phyloP scores from a whole-genome alignment of 306 rosid genomes.

The Hippophae gyantsensis region DNA sequence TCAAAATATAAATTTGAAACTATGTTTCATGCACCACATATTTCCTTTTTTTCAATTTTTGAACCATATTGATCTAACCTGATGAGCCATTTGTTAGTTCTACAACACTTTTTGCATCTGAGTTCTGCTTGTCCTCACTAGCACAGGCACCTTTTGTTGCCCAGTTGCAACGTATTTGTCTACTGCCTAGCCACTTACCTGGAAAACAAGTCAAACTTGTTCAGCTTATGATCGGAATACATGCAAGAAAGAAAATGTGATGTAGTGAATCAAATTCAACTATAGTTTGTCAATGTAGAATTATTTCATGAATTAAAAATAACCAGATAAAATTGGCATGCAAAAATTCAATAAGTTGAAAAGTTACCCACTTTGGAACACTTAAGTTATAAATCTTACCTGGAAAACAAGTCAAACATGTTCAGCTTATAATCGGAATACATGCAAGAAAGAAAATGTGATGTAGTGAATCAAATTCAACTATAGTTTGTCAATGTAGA shows the following conservation, averaged over 20 bases:
- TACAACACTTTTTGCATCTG: conserved; percentile 73
- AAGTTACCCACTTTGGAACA: too few species aligned
- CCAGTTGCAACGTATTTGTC: conserved; percentile 98
- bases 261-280: too few species aligned
- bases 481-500: too few species aligned
- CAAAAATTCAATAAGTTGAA: too few species aligned
- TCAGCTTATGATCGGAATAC: neutral
- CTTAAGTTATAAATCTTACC: too few species aligned
- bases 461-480: too few species aligned
- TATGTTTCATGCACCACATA: neutral
- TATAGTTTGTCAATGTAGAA: too few species aligned
- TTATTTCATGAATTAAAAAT: too few species aligned
- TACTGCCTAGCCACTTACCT: conserved; percentile 98
- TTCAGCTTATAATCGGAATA: neutral
- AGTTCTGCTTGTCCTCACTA: conserved; percentile 68
- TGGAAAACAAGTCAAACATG: conserved; percentile 6
- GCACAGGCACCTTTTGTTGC: conserved; percentile 88
- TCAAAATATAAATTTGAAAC: too few species aligned
- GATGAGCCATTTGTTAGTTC: conserved; percentile 90
- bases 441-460: neutral
- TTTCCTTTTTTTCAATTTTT: conserved; percentile 7
- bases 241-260: neutral
- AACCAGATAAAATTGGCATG: too few species aligned
- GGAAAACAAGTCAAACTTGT: conserved; percentile 10
- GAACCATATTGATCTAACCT: conserved; percentile 36